Conservation (phyloP, 2,329 filamentous ascomycete species). For the Pseudogymnoascus sp. region DNA sequence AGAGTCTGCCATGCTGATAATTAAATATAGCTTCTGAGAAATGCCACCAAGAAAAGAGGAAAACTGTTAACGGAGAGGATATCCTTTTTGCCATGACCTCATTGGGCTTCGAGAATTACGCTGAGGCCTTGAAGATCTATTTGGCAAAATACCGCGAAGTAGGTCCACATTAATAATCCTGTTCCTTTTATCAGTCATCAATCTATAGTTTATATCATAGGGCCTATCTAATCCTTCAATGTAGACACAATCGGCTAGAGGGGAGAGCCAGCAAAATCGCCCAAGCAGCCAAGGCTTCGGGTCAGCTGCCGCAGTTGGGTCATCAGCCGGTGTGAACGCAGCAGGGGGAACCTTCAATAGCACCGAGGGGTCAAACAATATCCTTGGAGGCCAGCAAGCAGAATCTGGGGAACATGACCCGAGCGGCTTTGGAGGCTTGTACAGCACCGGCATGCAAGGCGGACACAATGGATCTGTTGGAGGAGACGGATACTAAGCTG, state of each 20-base stretch:
- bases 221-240: constrained; percentile 25
- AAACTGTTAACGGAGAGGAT: constrained; percentile 98
- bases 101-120: constrained; percentile 96
- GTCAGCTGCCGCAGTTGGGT: constrained; percentile 31
- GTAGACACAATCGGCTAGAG: constrained; percentile 72
- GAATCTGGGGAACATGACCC: constrained; percentile 29
- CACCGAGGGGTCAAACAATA: constrained; percentile 28
- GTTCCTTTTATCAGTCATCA: constrained; percentile 1
- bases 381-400: constrained; percentile 27
- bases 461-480: constrained; percentile 52
- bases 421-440: constrained; percentile 33
- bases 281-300: constrained; percentile 49
- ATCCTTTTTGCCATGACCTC: constrained; percentile 99
- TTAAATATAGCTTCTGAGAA: constrained; percentile 79
- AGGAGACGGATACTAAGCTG: constrained; percentile 43
- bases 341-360: constrained; percentile 24
- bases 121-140: constrained; percentile 96
- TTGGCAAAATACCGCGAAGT: constrained; percentile 97
- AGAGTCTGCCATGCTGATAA: constrained; percentile 18
- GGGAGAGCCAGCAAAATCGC: constrained; percentile 42
- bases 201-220: constrained; percentile 23
- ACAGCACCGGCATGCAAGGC: constrained; percentile 43
- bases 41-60: constrained; percentile 98
- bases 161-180: constrained; percentile 36
- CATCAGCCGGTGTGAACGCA: constrained; percentile 31